phyloP scores from a whole-genome alignment of 139 green algal genomes.

The Chlamydomonas applanata region DNA sequence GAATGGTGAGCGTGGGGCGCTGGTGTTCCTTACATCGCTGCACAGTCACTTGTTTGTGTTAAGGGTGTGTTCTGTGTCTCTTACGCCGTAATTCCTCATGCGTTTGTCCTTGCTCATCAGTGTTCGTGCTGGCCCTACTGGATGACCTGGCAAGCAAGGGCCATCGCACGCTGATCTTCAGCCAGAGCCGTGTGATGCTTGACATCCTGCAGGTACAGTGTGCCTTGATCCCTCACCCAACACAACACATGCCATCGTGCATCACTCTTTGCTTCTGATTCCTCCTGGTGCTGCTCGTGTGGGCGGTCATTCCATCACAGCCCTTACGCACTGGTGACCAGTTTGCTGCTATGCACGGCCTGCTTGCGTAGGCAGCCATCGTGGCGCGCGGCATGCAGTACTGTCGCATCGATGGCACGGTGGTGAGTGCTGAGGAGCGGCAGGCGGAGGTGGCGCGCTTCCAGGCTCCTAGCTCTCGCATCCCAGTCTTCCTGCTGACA shows the following conservation, averaged over 20 bases:
- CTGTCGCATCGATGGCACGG: slow-evolving; percentile 83
- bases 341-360: too few relatives aligned
- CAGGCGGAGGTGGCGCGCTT: slow-evolving; percentile 71
- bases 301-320: too few relatives aligned
- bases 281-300: too few relatives aligned
- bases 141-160: slow-evolving; percentile 62
- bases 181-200: slow-evolving; percentile 78
- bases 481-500: slow-evolving; percentile 91
- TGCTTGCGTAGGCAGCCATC: slow-evolving; percentile 56
- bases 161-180: slow-evolving; percentile 91
- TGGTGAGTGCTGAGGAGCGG: slow-evolving; percentile 59
- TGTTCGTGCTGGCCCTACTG: slow-evolving; percentile 78
- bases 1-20: too few relatives aligned
- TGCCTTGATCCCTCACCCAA: too few relatives aligned
- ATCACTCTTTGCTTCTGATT: too few relatives aligned
- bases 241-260: too few relatives aligned
- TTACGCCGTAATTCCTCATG: too few relatives aligned
- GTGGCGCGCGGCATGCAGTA: slow-evolving; percentile 41
- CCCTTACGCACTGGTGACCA: too few relatives aligned
- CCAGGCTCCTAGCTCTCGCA: slow-evolving; percentile 54
- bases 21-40: too few relatives aligned
- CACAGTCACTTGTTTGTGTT: too few relatives aligned
- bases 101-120: neutral
- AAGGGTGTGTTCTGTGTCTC: too few relatives aligned
- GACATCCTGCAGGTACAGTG: slow-evolving; percentile 87